Percentiles rank a stretch among this genome's conserved stretches.
These are phyloP conservation scores for Calonectria honghensis DNA, from an alignment of 2,329 filamentous ascomycete genomes.

Conservation along the genomic window DNA sequence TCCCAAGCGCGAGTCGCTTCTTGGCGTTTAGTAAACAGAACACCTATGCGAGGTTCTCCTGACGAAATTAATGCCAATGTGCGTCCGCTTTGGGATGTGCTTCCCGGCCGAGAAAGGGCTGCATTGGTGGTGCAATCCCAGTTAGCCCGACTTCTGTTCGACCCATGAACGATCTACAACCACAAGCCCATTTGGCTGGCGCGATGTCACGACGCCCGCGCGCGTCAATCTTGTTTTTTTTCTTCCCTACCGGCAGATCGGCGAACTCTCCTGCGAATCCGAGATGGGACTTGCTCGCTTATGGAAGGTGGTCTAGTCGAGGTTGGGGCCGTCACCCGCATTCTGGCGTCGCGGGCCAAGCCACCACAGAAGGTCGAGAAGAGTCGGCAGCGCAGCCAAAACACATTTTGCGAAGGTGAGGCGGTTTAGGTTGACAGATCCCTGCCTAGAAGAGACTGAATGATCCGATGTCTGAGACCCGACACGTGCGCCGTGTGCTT, in stretches of 20 bases:
- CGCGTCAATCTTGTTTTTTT: conserved; percentile 10
- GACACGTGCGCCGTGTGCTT: not conserved
- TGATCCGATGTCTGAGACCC: not conserved
- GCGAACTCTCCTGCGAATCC: not conserved
- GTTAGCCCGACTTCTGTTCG: not conserved
- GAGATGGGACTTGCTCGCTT: conserved; percentile 11
- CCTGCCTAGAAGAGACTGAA: not conserved
- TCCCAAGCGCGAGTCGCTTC: not conserved
- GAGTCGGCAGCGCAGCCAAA: not conserved
- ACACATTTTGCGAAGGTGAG: too few relatives aligned
- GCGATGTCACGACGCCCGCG: not conserved
- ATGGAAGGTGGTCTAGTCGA: conserved; percentile 14
- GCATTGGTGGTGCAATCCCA: not conserved
- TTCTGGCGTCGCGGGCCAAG: not conserved
- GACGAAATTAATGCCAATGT: not conserved
- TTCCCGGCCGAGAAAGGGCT: not conserved
- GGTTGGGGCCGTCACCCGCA: not conserved
- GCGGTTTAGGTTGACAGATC: not conserved
- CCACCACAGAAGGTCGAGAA: conserved; percentile 19
- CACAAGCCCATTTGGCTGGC: not conserved
- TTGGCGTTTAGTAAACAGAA: conserved; percentile 11
- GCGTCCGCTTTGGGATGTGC: not conserved
- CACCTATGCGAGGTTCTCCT: not conserved
- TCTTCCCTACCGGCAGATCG: not conserved
- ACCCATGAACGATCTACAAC: not conserved